These are phyloP conservation scores for Priceomyces melissophilus DNA, from an alignment of 805 yeast species.

Conservation along the genomic window DNA sequence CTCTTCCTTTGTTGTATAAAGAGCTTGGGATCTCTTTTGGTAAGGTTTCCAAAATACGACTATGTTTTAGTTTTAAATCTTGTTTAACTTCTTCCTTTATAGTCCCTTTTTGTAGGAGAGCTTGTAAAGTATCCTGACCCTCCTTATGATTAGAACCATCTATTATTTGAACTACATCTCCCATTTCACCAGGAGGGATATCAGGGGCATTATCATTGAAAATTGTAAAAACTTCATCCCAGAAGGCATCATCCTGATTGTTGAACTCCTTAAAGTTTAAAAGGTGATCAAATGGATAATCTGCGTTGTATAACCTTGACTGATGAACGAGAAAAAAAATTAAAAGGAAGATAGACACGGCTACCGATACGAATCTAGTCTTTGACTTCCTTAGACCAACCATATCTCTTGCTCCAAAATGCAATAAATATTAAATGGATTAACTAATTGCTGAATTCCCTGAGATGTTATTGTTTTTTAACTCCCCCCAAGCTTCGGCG, in stretches of 20 bases:
- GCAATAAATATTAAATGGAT: too few relatives aligned
- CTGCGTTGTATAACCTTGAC: too few relatives aligned
- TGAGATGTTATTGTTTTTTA: too few relatives aligned
- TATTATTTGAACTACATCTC: slow-evolving; percentile 18
- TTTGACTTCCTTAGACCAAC: not conserved
- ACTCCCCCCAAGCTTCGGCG: too few relatives aligned
- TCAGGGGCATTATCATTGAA: slow-evolving; percentile 17
- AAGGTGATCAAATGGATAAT: too few relatives aligned
- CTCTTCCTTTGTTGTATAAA: slow-evolving; percentile 19
- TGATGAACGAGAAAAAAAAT: too few relatives aligned
- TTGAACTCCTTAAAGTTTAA: not conserved
- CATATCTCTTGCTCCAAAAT: not conserved
- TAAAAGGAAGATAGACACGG: too few relatives aligned
- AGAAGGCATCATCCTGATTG: slow-evolving; percentile 19
- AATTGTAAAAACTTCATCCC: slow-evolving; percentile 24
- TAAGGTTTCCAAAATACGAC: slow-evolving; percentile 15
- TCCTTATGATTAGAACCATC: slow-evolving; percentile 15
- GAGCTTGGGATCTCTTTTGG: slow-evolving; percentile 19
- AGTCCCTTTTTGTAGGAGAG: slow-evolving; percentile 22
- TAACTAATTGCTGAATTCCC: too few relatives aligned
- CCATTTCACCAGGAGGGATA: slow-evolving; percentile 12
- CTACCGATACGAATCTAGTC: not conserved
- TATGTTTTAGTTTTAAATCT: slow-evolving; percentile 23
- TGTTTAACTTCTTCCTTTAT: slow-evolving; percentile 19
- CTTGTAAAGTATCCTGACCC: slow-evolving; percentile 20